Base-by-base conservation (phyloP, 768 basidiomycete species). In the Nidularia sp. region DNA sequence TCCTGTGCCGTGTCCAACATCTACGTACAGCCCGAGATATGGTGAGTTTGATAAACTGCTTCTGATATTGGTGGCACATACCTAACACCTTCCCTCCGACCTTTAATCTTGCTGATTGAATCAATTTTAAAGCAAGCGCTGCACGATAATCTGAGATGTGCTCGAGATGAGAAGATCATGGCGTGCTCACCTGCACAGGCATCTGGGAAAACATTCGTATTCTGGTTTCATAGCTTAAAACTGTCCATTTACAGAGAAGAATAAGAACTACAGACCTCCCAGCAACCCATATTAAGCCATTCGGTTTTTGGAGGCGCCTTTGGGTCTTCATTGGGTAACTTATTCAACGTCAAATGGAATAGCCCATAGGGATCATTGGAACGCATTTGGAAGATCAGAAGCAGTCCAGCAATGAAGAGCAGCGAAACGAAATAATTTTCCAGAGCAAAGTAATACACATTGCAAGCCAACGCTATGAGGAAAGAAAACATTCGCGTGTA, bases 261-360 rank as follows among this genome's bases (percentile, higher is more conserved):
- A 15, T 29, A 48, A 35, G 12, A 39, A n/a, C 36, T 7, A 59
- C 69, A 44, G 35, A 82, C 85, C 75, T 78, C 77, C 85, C 84
- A 86, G 54, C 73, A 83, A 3, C 85, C 85, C 80, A 86, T 83
- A 64, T 87, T 86, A 34, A 86, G 64, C 86, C 85, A 86, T 65
- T 87, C 83, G 1, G 84, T 85, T 13, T 53, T 55, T n/a, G 79
- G 80, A 1, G 55, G 56, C 15, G 52, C 47, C 13, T 56, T 47
- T 8, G 61, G 57, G 36, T 64, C 58, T 22, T 72, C 71, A 10
- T 66, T 67, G 18, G 77, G 67, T 25, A 68, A 50, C 52, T 62
- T 65, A 61, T 86, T 85, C 50, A 85, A 66, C 1, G 68, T 55
- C 10, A 83, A 65, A 60, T 87, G 84, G 54, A 82, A 85, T 2